Evolutionary conservation across 1,284 basidiomycete genomes (phyloP).

Genomic region (Irpex sp.): DNA sequence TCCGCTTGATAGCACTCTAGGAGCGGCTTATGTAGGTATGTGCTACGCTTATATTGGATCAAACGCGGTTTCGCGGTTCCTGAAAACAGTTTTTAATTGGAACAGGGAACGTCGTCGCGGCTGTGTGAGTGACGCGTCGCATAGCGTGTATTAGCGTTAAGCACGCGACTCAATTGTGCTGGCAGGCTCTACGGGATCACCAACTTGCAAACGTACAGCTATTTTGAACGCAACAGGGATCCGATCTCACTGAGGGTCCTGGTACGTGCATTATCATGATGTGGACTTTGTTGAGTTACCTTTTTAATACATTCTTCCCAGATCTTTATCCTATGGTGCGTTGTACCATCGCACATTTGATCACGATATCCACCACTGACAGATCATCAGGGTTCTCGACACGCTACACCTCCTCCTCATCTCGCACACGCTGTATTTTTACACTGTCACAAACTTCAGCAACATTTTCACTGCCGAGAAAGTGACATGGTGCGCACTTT

Average conservation of each 20-base stretch:
- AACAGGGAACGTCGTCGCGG: slow-evolving; percentile 4
- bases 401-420: slow-evolving; percentile 14
- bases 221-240: slow-evolving; percentile 11
- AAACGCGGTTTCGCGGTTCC: not conserved
- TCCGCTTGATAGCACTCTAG: slow-evolving; percentile 3
- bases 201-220: slow-evolving; percentile 17
- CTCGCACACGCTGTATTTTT: slow-evolving; percentile 17
- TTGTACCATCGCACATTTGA: not conserved
- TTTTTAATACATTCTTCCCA: not conserved
- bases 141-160: not conserved
- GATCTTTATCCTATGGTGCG: slow-evolving; percentile 15
- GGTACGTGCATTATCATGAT: slow-evolving; percentile 4
- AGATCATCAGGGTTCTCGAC: slow-evolving; percentile 14
- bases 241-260: slow-evolving; percentile 1
- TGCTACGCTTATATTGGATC: not conserved
- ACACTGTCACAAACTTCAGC: slow-evolving; percentile 16
- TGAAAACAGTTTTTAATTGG: not conserved
- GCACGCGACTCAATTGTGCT: not conserved
- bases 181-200: slow-evolving; percentile 16
- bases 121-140: not conserved
- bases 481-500: slow-evolving; percentile 14
- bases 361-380: not conserved
- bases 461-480: slow-evolving; percentile 9
- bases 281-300: not conserved
- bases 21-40: slow-evolving; percentile 8